These are phyloP conservation scores for Microdochium paspali DNA, from an alignment of 2,329 filamentous ascomycete species.

Conservation along the genomic window DNA sequence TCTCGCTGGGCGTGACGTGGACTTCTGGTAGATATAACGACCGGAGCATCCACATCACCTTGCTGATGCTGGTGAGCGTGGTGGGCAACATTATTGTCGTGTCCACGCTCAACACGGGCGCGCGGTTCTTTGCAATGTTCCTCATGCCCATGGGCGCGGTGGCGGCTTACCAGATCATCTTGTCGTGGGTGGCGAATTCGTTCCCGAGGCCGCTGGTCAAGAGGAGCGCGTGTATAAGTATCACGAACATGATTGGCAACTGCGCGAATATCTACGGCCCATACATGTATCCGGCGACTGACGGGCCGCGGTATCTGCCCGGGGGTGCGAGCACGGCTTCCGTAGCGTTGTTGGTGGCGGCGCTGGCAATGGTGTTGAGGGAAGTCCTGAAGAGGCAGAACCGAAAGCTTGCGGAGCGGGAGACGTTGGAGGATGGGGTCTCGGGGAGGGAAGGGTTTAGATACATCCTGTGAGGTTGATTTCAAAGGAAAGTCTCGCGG, in stretches of 20 bases:
- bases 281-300: constrained; percentile 34
- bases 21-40: constrained; percentile 44
- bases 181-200: constrained; percentile 60
- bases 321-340: constrained; percentile 52
- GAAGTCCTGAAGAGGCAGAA: constrained; percentile 51
- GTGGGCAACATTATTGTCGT: constrained; percentile 47
- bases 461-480: no score
- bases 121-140: constrained; percentile 54
- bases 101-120: constrained; percentile 35
- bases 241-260: constrained; percentile 61
- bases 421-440: constrained; percentile 13
- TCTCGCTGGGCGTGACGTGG: constrained; percentile 44
- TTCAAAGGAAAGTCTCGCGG: no score
- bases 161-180: constrained; percentile 45
- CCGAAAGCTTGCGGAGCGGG: constrained; percentile 41
- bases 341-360: constrained; percentile 50
- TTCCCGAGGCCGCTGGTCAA: constrained; percentile 62
- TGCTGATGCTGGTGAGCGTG: constrained; percentile 39
- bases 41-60: constrained; percentile 46
- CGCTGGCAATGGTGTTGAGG: constrained; percentile 43
- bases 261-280: constrained; percentile 35
- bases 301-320: constrained; percentile 32
- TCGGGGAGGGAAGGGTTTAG: no score
- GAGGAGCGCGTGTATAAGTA: constrained; percentile 54
- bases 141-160: constrained; percentile 47